Conservation (phyloP, 2,329 filamentous ascomycete species). For the Ophiostoma pallidulum region DNA sequence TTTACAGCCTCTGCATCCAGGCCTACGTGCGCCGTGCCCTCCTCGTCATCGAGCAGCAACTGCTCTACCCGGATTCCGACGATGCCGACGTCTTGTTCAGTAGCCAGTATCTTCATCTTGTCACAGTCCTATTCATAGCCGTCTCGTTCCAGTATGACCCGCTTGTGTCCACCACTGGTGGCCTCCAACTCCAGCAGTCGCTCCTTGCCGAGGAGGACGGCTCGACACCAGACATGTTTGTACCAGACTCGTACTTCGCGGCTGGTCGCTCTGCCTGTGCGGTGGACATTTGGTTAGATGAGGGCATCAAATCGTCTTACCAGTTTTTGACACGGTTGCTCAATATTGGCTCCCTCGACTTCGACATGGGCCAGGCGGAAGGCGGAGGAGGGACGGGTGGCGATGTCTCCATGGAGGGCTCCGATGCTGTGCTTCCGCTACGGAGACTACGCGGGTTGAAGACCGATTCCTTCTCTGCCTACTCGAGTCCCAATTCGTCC, state of each 20-base stretch:
- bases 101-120: slow-evolving; percentile 23
- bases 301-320: slow-evolving; percentile 23
- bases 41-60: slow-evolving; percentile 22
- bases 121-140: slow-evolving; percentile 23
- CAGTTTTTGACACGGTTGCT: slow-evolving; percentile 22
- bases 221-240: slow-evolving; percentile 12
- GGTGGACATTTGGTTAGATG: slow-evolving; percentile 21
- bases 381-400: background rate
- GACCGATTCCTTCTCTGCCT: slow-evolving; percentile 7
- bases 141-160: slow-evolving; percentile 26
- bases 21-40: slow-evolving; percentile 24
- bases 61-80: slow-evolving; percentile 19
- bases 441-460: slow-evolving; percentile 3
- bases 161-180: slow-evolving; percentile 18
- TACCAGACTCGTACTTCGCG: slow-evolving; percentile 22
- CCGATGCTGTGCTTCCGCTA: slow-evolving; percentile 6
- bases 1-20: slow-evolving; percentile 25
- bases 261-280: slow-evolving; percentile 21
- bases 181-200: slow-evolving; percentile 20
- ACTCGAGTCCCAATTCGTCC: slow-evolving; percentile 17
- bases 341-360: slow-evolving; percentile 25
- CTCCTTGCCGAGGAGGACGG: slow-evolving; percentile 22
- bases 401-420: slow-evolving; percentile 11
- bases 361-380: slow-evolving; percentile 16
- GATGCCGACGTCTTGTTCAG: slow-evolving; percentile 21